Conservation (phyloP, 2,329 filamentous ascomycete species). For the Penicillium vulpinum region DNA sequence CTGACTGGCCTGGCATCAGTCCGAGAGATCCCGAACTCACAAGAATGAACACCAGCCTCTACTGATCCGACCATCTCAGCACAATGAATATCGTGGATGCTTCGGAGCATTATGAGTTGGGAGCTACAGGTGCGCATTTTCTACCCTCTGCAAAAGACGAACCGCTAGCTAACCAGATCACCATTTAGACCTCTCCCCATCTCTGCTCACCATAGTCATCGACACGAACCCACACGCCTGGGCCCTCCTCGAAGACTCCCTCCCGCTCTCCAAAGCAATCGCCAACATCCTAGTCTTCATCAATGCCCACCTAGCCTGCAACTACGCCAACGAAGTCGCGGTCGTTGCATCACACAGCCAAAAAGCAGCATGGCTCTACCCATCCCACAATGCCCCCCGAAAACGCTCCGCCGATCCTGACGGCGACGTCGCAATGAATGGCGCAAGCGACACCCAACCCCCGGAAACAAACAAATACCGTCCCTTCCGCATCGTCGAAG, state of each 20-base stretch:
- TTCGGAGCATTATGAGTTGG: constrained; percentile 55
- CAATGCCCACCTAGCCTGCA: constrained; percentile 93
- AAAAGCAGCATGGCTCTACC: constrained; percentile 87
- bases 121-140: constrained; percentile 43
- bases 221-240: constrained; percentile 97
- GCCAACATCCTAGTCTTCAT: constrained; percentile 93
- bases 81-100: constrained; percentile 68
- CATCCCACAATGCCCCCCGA: constrained; percentile 43
- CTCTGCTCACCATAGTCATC: constrained; percentile 84
- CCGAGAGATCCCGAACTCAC: not conserved
- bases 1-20: not conserved
- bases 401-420: constrained; percentile 31
- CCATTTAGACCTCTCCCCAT: constrained; percentile 61
- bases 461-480: constrained; percentile 82
- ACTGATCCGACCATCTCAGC: constrained; percentile 12
- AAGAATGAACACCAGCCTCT: constrained; percentile 19
- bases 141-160: constrained; percentile 8
- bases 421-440: constrained; percentile 61
- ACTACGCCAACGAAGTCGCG: constrained; percentile 89
- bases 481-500: constrained; percentile 83
- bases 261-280: constrained; percentile 80
- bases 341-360: constrained; percentile 87
- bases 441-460: constrained; percentile 36
- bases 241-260: constrained; percentile 71
- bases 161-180: not conserved